Conservation (phyloP, 2,329 filamentous ascomycete genomes). For the Fusarium stilboides region DNA sequence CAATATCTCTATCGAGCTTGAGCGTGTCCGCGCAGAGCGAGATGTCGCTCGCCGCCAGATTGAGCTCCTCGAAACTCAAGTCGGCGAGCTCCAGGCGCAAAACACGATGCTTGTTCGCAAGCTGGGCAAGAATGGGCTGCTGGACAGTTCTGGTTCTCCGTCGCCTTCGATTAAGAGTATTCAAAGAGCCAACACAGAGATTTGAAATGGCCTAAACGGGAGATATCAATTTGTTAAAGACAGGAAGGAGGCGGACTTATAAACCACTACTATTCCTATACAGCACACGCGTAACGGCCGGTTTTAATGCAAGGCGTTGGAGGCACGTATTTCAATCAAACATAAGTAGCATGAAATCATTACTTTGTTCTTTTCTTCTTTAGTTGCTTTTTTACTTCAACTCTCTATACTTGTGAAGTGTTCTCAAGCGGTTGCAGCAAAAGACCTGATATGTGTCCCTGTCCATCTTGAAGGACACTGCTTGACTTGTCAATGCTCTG, state of each 20-base stretch:
- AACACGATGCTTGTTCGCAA: constrained; percentile 72
- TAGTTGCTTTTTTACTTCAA: constrained; percentile 1
- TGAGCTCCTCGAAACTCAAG: constrained; percentile 68
- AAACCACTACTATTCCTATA: constrained; percentile 16
- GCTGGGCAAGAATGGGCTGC: constrained; percentile 63
- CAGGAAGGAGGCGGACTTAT: neutral
- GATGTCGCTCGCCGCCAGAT: constrained; percentile 68
- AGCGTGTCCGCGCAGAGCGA: constrained; percentile 65
- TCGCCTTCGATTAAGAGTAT: constrained; percentile 49
- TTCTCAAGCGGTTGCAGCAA: constrained; percentile 41
- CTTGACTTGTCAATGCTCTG: constrained; percentile 28
- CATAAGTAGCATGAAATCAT: constrained; percentile 26
- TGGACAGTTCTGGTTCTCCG: constrained; percentile 59
- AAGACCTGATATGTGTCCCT: constrained; percentile 51
- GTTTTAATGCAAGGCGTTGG: constrained; percentile 44
- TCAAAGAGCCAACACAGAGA: constrained; percentile 22
- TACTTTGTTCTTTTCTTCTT: constrained; percentile 21
- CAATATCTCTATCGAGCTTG: constrained; percentile 67
- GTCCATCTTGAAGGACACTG: constrained; percentile 10
- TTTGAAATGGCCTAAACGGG: constrained; percentile 7
- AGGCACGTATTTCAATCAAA: constrained; percentile 19
- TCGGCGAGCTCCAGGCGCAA: constrained; percentile 71
- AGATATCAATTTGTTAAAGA: neutral
- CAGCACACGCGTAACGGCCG: constrained; percentile 24
- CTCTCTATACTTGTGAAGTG: constrained; percentile 9